These are phyloP conservation scores for Picea mariana DNA, from an alignment of 83 land plant species.

Conservation along the genomic window DNA sequence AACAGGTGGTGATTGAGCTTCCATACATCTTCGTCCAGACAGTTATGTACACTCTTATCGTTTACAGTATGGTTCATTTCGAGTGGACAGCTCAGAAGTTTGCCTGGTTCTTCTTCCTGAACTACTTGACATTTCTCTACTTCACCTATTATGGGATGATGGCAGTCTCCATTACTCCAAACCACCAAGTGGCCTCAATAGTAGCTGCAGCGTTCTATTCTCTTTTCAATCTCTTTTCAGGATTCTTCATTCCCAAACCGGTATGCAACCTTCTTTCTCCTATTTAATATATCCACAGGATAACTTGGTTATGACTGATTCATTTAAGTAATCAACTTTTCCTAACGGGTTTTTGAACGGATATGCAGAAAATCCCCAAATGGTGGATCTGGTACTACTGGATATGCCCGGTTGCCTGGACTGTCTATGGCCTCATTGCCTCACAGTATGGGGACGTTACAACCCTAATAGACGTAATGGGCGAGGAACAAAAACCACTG, in stretches of 20 bases:
- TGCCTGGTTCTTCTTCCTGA: background rate
- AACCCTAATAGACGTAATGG: conserved; percentile 13
- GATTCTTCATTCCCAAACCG: conserved; percentile 85
- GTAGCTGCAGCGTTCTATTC: conserved; percentile 75
- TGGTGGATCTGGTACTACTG: conserved; percentile 75
- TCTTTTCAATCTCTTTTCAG: conserved; percentile 85
- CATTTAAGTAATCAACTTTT: too few relatives aligned
- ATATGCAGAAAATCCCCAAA: conserved; percentile 42
- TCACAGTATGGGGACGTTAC: conserved; percentile 55
- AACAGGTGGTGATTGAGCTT: conserved; percentile 29
- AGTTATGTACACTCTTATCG: conserved; percentile 48
- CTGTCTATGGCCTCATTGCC: conserved; percentile 53
- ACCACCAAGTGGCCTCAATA: conserved; percentile 76
- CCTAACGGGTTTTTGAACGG: too few relatives aligned
- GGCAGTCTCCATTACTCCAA: conserved; percentile 84
- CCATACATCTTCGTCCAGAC: conserved; percentile 73
- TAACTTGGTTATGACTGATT: too few relatives aligned
- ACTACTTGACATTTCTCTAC: conserved; percentile 70
- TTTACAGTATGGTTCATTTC: background rate
- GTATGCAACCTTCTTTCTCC: conserved; percentile 30
- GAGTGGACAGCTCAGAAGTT: background rate
- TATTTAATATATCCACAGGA: too few relatives aligned
- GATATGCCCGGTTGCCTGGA: conserved; percentile 54
- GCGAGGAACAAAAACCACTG: conserved; percentile 18
- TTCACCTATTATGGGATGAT: conserved; percentile 94